Evolutionary conservation across 108 stramenopile genomes (phyloP), one percentile per base, ranked within the genome.

Genomic region (Mayamaea pseudoterrestris): DNA sequence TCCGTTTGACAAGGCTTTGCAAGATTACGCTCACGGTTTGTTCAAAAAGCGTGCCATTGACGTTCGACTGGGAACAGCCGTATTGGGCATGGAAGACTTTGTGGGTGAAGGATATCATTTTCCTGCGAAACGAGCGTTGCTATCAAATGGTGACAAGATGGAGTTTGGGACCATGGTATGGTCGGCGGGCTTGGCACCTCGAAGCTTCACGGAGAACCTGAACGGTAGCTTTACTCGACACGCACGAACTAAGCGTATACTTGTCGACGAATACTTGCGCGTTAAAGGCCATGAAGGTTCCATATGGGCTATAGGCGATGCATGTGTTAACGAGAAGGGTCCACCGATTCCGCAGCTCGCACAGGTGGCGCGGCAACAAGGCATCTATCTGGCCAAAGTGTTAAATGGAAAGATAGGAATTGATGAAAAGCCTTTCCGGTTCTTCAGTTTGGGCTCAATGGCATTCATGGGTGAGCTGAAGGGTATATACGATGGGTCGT

Each of bases 241-340:
- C 47, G 57, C 27, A 39, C 54, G 27, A 35, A 75, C 47, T 30
- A 83, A 81, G 16, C 75, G 87, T 16, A 73, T 97, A 35, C 28
- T 73, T 16, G 70, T 88, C 1, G 94, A 97, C 48, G 80, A 88
- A 22, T 85, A 86, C 48, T 70, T 95, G 2, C 83, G 94, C 13
- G 83, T 94, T 14, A 61, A 65, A 17, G 81, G 69, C 1, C 63
- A 79, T n/a, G 69, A 79, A 48, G 81, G 83, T 18, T 61, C 84
- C 20, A 82, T 98, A 32, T 97, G 70, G 59, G 98, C 95, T 6
- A 40, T 96, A 22, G 98, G 98, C 7, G 98, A 98, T 68, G 81
- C 84, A 35, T 90, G 92, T 17, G 61, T 66, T 14, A 50, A 23
- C 28, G 56, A 58, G 7, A 44, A 26, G 8, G 49, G 47, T 35